Percentiles rank a stretch among this genome's conserved stretches.
These are phyloP conservation scores for Camelina sativa DNA, from an alignment of 345 rosid genomes.

Conservation along the genomic window DNA sequence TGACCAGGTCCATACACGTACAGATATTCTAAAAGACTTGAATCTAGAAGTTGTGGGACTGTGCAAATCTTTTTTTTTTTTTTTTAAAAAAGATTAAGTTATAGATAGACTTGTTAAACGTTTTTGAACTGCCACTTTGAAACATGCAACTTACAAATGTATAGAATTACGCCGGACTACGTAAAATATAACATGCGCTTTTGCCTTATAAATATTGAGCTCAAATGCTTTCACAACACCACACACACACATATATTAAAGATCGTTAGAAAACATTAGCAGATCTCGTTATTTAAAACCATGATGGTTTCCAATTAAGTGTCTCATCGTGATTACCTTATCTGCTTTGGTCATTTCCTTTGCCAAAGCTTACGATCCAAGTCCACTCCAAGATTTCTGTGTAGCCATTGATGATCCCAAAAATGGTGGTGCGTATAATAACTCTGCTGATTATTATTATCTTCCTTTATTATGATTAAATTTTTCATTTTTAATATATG, in stretches of 20 bases:
- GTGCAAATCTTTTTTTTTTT: neutral
- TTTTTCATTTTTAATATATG: neutral
- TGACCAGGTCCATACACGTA: too few relatives aligned
- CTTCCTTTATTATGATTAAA: neutral
- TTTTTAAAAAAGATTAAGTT: neutral
- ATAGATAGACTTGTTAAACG: neutral
- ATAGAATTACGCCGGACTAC: slow-evolving; percentile 2
- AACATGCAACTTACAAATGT: neutral
- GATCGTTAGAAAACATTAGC: neutral
- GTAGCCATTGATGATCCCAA: slow-evolving; percentile 15
- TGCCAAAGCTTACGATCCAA: slow-evolving; percentile 25
- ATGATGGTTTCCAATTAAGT: slow-evolving; percentile 20
- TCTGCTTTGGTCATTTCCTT: slow-evolving; percentile 13
- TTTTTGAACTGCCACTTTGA: slow-evolving; percentile 23
- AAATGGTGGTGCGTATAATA: slow-evolving; percentile 21
- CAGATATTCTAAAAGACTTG: too few relatives aligned
- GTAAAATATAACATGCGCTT: slow-evolving; percentile 10
- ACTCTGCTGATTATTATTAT: neutral
- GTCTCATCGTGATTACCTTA: neutral
- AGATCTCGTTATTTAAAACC: neutral
- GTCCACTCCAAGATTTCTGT: slow-evolving; percentile 36
- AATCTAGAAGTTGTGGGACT: too few relatives aligned
- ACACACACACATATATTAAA: neutral
- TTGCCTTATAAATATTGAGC: slow-evolving; percentile 11
- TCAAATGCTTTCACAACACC: slow-evolving; percentile 11